Evolutionary conservation across 495 filamentous ascomycete species (phyloP), one percentile per base, ranked within the genome.

Genomic region (Emericellopsis terricola): DNA sequence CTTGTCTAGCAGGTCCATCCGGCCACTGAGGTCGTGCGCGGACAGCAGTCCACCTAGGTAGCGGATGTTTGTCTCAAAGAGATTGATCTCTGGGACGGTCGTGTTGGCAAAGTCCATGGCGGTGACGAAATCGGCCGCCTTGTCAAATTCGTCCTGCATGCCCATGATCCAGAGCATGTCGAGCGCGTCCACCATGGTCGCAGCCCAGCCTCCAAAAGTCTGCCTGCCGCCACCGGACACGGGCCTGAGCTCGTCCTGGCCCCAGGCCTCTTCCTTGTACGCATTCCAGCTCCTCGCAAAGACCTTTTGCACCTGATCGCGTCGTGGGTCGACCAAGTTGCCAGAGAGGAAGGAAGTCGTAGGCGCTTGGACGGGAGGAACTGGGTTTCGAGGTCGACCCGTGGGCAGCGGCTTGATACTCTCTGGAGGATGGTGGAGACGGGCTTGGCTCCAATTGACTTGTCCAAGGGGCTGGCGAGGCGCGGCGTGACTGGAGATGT

Each of bases 111-210:
- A 89, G 55, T 91, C 76, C 37, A 89, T 76, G 36, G 68, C 59
- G 31, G 60, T 64, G 14, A 81, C 68, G 7, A 60, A 62, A 31
- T 75, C 61, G 4, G 76, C 64, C n/a, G 79, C 81, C 36, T 77
- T 69, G 28, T 73, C 60, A 47, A 89, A 89, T 24, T 87, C 81
- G 10, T 76, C 59, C 48, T 73, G 65, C 43, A 86, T 41, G 16
- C 61, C 79, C 81, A 87, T 85, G 31, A 91, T 83, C 77, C 77
- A 89, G 3, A 91, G 53, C 0, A 78, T 79, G 48, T 91, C 82
- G 31, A 91, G 57, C 4, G 70, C 49, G 52, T 91, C 83, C 3
- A 91, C 76, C 38, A 91, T 47, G 0, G 83, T 87, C 5, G 80
- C 83, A 9, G 69, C 79, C 82, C 81, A 89, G 13, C 76, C 76